Conservation (phyloP, 2,329 filamentous ascomycete genomes). For the Aspergillus viridinutans region DNA sequence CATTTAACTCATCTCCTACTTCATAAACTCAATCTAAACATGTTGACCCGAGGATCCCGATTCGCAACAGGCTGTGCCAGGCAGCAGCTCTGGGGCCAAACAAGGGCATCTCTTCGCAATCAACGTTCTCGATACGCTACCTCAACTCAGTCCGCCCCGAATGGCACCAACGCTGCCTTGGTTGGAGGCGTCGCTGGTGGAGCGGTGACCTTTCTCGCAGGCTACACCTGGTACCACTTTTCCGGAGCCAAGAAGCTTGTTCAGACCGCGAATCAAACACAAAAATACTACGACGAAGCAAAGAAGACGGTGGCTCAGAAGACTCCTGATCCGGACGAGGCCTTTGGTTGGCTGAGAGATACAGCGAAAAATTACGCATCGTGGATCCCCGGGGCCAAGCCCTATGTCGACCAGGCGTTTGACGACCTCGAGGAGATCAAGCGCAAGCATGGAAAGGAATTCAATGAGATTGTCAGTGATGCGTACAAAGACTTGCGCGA, state of each 20-base stretch:
- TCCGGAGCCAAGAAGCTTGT: constrained; percentile 50
- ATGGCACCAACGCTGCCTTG: constrained; percentile 29
- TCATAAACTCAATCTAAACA: not conserved
- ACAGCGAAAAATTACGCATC: constrained; percentile 65
- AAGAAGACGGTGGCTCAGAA: constrained; percentile 58
- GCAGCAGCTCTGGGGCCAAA: constrained; percentile 6
- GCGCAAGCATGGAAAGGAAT: constrained; percentile 64
- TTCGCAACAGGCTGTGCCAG: constrained; percentile 2
- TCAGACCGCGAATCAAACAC: constrained; percentile 51
- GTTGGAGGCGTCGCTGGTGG: constrained; percentile 50
- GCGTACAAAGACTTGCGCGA: constrained; percentile 65
- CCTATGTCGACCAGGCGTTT: constrained; percentile 66
- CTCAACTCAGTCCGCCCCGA: constrained; percentile 17
- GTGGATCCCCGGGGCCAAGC: constrained; percentile 66
- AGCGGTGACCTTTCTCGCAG: constrained; percentile 42
- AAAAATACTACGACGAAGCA: constrained; percentile 57
- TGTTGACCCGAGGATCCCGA: constrained; percentile 5
- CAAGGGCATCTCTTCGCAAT: constrained; percentile 7
- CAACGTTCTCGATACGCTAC: constrained; percentile 26
- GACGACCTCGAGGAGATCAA: constrained; percentile 66
- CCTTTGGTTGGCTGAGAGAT: constrained; percentile 61
- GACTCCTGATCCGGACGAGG: constrained; percentile 63
- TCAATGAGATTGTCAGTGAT: constrained; percentile 63
- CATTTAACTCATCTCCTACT: not conserved
- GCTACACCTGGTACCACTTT: constrained; percentile 52